Evolutionary conservation across 2,329 filamentous ascomycete species (phyloP), one percentile per base, ranked within the genome.

Genomic region (Trichophyton schoenleinii): DNA sequence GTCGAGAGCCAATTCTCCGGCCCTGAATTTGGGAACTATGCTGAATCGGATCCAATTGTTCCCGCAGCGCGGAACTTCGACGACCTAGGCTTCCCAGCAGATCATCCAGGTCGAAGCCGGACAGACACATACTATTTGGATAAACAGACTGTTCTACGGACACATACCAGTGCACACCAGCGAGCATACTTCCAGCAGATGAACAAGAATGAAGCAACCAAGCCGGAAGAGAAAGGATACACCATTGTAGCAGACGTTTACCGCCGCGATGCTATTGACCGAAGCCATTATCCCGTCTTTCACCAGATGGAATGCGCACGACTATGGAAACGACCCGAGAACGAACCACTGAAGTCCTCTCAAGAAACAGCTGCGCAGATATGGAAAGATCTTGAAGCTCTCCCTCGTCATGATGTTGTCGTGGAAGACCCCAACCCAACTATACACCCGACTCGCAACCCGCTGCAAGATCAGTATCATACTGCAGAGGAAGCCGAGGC

Each of bases 91-190:
- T 97, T 99, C 71, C 87, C 91, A 0, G 70, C 80, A 5, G 88
- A 96, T 72, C 94, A 99, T 69, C 88, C 91, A 3, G 94, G 94
- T 63, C 87, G 94, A 58, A 88, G 84, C 66, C 84, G 84, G 67
- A 92, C 89, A 13, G 94, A 99, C 75, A 97, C 94, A 0, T 99
- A 97, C 79, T 99, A 99, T 74, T 77, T 99, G 70, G 96, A 96
- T 75, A 79, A 86, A 66, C 76, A 83, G 59, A 95, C 88, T 0
- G 85, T 99, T 1, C 78, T 99, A 48, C 83, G 94, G 61, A 99
- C 94, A 0, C 94, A 99, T 73, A 97, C 92, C 1, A 94, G 89
- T 67, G 94, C 94, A 0, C 94, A 99, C 72, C 90, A 99, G 84
- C 88, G 68, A 84, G 94, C 71, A 81, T 88, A 63, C 89, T 97